Conservation (phyloP, 306 rosid species). For the Dalbergia cochinchinensis region DNA sequence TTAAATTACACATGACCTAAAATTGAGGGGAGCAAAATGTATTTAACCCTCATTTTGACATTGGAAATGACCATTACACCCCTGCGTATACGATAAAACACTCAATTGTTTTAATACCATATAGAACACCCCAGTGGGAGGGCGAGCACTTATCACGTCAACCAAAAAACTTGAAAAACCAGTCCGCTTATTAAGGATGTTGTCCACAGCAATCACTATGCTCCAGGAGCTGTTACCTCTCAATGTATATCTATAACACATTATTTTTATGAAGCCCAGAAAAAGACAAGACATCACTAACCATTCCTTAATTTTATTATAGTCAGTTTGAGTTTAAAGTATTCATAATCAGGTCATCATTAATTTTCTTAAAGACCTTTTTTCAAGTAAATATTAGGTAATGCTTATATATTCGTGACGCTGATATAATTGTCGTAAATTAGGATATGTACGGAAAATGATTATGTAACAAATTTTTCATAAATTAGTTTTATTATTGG, state of each 20-base stretch:
- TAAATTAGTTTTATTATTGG: not conserved
- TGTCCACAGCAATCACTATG: conserved; percentile 1
- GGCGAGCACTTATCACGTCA: not conserved
- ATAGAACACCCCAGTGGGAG: not conserved
- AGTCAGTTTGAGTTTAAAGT: not conserved
- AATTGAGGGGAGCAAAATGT: too few species aligned
- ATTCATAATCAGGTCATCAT: conserved; percentile 6
- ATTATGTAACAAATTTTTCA: not conserved
- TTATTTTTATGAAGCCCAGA: not conserved
- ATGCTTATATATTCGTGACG: not conserved
- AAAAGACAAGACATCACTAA: not conserved
- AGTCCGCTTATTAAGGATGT: conserved; percentile 41
- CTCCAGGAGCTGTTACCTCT: not conserved
- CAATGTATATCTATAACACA: not conserved
- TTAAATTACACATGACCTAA: too few species aligned
- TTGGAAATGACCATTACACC: not conserved
- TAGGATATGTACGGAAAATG: conserved; percentile 5
- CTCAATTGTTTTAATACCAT: too few species aligned
- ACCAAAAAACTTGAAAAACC: not conserved
- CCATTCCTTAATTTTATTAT: conserved; percentile 1
- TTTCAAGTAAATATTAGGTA: not conserved
- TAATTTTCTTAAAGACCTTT: not conserved
- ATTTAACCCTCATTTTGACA: too few species aligned
- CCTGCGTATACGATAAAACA: too few species aligned
- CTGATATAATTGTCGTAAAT: not conserved